Conservation (phyloP, 2,329 filamentous ascomycete genomes). For the Stachybotrys chlorohalonatus region DNA sequence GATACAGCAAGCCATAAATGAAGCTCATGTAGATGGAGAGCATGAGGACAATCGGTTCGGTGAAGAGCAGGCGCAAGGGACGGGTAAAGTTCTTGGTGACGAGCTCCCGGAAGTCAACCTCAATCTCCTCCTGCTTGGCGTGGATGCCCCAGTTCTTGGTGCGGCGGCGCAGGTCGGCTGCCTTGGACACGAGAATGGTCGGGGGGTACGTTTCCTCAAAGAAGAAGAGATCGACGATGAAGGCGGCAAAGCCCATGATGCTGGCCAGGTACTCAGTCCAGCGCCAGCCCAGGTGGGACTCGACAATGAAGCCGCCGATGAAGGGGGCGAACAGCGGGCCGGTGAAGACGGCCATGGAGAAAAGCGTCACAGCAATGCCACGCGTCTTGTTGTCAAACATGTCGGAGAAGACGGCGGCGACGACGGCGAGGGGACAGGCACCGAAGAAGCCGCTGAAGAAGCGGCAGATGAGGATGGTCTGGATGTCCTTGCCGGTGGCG, state of each 20-base stretch:
- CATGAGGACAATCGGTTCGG: slow-evolving; percentile 59
- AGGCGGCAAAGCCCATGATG: slow-evolving; percentile 55
- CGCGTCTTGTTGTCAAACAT: slow-evolving; percentile 59
- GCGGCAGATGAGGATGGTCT: slow-evolving; percentile 60
- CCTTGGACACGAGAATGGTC: slow-evolving; percentile 53
- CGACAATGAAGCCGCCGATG: slow-evolving; percentile 58
- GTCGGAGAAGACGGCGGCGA: slow-evolving; percentile 63
- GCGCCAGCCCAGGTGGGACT: slow-evolving; percentile 58
- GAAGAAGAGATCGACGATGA: slow-evolving; percentile 51
- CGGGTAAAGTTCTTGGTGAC: slow-evolving; percentile 59
- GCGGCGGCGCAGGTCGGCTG: slow-evolving; percentile 49
- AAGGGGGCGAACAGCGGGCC: slow-evolving; percentile 61
- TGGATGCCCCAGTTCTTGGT: slow-evolving; percentile 64
- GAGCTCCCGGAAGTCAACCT: slow-evolving; percentile 55
- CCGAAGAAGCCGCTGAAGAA: slow-evolving; percentile 70
- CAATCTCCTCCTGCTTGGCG: slow-evolving; percentile 63
- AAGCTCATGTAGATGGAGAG: slow-evolving; percentile 67
- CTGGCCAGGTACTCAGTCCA: slow-evolving; percentile 60
- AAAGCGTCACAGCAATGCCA: slow-evolving; percentile 36
- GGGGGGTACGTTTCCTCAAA: slow-evolving; percentile 64
- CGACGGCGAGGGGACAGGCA: slow-evolving; percentile 58
- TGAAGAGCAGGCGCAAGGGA: slow-evolving; percentile 55
- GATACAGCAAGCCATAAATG: slow-evolving; percentile 71
- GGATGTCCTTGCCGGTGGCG: slow-evolving; percentile 58
- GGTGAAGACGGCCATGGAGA: slow-evolving; percentile 47